Percentiles rank a stretch among this genome's conserved stretches.
Conservation (phyloP, 371 early-diverging fungal species). For the Sporodiniella umbellata region DNA sequence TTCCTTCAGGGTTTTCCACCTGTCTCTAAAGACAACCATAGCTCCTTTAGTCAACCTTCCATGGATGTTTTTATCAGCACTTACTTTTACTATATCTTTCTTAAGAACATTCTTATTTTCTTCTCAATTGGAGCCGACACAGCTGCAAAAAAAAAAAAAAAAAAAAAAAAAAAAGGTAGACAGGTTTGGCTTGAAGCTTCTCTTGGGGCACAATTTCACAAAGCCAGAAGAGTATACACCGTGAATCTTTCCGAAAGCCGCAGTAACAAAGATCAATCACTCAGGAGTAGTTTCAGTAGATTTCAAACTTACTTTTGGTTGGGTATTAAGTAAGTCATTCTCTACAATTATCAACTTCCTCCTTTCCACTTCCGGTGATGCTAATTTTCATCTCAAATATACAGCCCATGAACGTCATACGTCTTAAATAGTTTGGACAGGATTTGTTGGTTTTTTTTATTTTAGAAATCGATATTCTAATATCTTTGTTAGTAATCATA, state of each 20-base stretch:
- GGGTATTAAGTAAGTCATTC: conserved; percentile 84
- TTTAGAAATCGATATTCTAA: too few species aligned
- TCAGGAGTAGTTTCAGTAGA: conserved; percentile 76
- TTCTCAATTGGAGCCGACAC: conserved; percentile 78
- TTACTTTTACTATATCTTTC: conserved; percentile 91
- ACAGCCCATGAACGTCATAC: conserved; percentile 82
- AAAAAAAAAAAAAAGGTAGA: conserved; percentile 93
- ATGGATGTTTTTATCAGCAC: conserved; percentile 82
- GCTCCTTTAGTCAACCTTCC: conserved; percentile 66
- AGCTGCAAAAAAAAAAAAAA: conserved; percentile 95
- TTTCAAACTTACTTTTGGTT: conserved; percentile 92
- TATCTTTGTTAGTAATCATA: too few species aligned
- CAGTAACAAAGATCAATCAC: conserved; percentile 84
- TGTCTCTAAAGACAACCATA: conserved; percentile 80
- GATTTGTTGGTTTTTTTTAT: conserved; percentile 87
- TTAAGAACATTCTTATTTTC: conserved; percentile 82
- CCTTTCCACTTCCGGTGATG: conserved; percentile 94
- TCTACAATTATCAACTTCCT: conserved; percentile 93
- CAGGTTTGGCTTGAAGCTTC: conserved; percentile 71
- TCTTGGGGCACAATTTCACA: conserved; percentile 83
- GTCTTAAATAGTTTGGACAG: conserved; percentile 83
- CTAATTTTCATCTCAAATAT: conserved; percentile 94
- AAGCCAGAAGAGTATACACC: conserved; percentile 93
- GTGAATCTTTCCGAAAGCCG: conserved; percentile 89
- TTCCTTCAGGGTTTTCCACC: conserved; percentile 91